These are phyloP conservation scores for Cynanchum wilfordii DNA, from an alignment of 257 asterid species.

Conservation along the genomic window DNA sequence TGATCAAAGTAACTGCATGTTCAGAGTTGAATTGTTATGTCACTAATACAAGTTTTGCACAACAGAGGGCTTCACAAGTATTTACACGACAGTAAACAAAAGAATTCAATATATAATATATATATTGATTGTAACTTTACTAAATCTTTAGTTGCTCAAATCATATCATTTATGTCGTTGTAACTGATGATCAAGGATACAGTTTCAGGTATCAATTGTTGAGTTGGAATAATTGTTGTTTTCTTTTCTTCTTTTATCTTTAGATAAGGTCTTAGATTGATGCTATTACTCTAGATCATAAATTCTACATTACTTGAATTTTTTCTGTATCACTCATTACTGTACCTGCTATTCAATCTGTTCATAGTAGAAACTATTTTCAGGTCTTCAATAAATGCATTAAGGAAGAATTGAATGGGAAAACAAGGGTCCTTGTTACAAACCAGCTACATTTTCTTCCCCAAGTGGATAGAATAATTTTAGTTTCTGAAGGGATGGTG, in stretches of 20 bases:
- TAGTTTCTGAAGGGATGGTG: conserved; percentile 69
- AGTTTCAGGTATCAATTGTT: background rate
- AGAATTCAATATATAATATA: background rate
- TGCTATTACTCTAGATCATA: background rate
- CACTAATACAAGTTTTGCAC: background rate
- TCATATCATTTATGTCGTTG: background rate
- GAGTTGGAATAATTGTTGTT: background rate
- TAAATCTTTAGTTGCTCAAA: background rate
- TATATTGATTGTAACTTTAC: background rate
- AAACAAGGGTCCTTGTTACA: conserved; percentile 83
- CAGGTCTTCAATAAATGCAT: conserved; percentile 80
- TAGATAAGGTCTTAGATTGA: background rate
- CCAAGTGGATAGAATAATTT: conserved; percentile 67
- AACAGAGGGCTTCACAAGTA: background rate
- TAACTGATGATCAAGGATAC: background rate
- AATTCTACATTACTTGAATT: background rate
- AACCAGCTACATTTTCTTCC: conserved; percentile 89
- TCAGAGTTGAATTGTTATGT: background rate
- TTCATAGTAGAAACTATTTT: background rate
- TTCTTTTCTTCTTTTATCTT: conserved; percentile 7
- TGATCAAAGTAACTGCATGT: background rate
- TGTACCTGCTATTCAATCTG: background rate
- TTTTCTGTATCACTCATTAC: background rate
- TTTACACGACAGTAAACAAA: background rate
- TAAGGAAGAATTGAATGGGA: conserved; percentile 66